A percentile compares a stretch with the other conserved stretches of the same genome.
Conservation (phyloP, 306 rosid species). For the Quercus agrifolia region DNA sequence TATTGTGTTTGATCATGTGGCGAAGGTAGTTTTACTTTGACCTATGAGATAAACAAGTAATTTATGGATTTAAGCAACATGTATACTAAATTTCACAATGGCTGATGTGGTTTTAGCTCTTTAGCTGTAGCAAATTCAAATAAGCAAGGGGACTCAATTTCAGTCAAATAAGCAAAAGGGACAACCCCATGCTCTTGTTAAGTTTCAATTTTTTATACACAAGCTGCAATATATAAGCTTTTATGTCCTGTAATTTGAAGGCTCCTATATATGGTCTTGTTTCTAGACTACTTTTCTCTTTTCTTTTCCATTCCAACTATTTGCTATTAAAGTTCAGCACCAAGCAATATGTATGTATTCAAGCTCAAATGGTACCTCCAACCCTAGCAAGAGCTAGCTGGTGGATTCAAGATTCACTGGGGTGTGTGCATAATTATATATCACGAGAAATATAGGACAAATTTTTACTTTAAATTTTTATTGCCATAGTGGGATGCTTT, state of each 20-base stretch:
- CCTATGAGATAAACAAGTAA: neutral
- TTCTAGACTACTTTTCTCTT: neutral
- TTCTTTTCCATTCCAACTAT: neutral
- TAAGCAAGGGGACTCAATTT: neutral
- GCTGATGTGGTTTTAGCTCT: neutral
- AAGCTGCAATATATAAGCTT: neutral
- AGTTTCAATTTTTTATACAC: neutral
- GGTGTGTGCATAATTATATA: neutral
- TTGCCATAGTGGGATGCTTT: neutral
- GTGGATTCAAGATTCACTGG: too few species aligned
- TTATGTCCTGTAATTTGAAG: neutral
- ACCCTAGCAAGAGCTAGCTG: too few species aligned
- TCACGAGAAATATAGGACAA: neutral
- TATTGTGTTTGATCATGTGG: slow-evolving; percentile 91
- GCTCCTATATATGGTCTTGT: neutral
- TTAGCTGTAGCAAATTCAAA: neutral
- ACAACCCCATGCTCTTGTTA: neutral
- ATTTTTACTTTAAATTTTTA: neutral
- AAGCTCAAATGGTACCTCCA: neutral
- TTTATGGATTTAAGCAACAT: neutral
- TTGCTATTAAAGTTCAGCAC: neutral
- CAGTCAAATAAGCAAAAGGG: neutral
- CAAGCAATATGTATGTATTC: neutral
- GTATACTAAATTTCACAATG: too few species aligned
- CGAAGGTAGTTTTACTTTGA: slow-evolving; percentile 59